Base-by-base conservation (phyloP, 1,284 basidiomycete species). In the Rugosomyces carneus region DNA sequence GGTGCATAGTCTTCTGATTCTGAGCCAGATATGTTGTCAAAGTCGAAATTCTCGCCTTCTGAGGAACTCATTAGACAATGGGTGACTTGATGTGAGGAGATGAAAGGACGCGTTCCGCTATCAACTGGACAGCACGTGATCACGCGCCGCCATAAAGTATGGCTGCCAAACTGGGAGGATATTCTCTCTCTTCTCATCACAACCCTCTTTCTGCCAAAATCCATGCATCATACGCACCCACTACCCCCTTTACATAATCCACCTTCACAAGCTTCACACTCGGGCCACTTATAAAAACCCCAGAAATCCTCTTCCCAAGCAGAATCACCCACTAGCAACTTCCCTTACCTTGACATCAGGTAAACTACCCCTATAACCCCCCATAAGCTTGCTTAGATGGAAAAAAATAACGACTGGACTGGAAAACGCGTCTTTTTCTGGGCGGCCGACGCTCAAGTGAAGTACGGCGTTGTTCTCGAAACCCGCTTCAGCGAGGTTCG, bases 1-100 rank as follows among this genome's bases (percentile, higher is more conserved):
- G 81, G 80, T 16, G 68, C 72, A 59, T 77, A 86, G 53, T 71
- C 78, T 0, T 89, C 85, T 7, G 78, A 84, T 47, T 78, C 79
- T 3, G 76, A 80, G 13, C 69, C 81, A 37, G 78, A 84, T 36
- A 78, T 56, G 51, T 72, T 63, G 52, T 79, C 71, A 40, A 84
- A 58, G 52, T 81, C 75, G 45, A 84, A 87, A 54, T 73, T 76
- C 63, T 88, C 84, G 40, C 62, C 75, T 59, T 82, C 82, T 8
- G 81, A 82, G 29, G 70, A 71, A 55, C 68, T 70, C 70, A 72
- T 72, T 36, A 19, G 38, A 38, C n/a, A 31, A 20, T 21, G 37
- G 24, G n/a, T 13, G 9, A 3, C 31, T 34, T n/a, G 15, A 7
- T 34, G 27, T 34, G 31, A 34, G 15, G 31, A 15, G 31, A n/a